Evolutionary conservation across 2,329 filamentous ascomycete species (phyloP).

Genomic region (Tympanopsis confertula): DNA sequence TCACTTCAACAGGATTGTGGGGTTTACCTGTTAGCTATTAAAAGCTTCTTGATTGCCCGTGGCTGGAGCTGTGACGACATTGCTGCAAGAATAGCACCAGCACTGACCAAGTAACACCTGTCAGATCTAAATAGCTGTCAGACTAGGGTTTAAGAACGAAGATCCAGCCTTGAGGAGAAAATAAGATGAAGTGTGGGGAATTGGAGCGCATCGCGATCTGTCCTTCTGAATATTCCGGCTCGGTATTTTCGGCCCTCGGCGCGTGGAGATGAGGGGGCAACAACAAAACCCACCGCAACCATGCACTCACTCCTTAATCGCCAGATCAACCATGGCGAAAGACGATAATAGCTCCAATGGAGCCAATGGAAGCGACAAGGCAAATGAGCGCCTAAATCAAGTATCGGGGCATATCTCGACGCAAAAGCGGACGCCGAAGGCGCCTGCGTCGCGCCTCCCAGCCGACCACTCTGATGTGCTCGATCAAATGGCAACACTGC

Average conservation of each 20-base stretch:
- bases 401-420: conserved; percentile 28
- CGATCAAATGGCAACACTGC: conserved; percentile 37
- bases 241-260: neutral
- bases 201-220: no score
- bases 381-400: conserved; percentile 30
- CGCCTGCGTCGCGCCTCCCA: conserved; percentile 25
- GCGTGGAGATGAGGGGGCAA: no score
- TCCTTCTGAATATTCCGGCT: no score
- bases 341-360: neutral
- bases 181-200: no score
- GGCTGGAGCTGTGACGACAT: no score
- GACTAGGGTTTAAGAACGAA: no score
- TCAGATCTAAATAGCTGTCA: no score
- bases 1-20: neutral
- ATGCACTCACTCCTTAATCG: no score
- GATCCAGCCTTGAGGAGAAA: no score
- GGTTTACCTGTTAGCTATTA: conserved; percentile 38
- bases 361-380: conserved; percentile 10
- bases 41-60: conserved; percentile 31
- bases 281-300: no score
- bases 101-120: no score
- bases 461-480: conserved; percentile 52
- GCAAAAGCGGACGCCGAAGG: conserved; percentile 2
- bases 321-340: neutral
- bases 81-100: no score